Evolutionary conservation across 1,284 basidiomycete genomes (phyloP).

Genomic region (Mrakiaceae sp.): DNA sequence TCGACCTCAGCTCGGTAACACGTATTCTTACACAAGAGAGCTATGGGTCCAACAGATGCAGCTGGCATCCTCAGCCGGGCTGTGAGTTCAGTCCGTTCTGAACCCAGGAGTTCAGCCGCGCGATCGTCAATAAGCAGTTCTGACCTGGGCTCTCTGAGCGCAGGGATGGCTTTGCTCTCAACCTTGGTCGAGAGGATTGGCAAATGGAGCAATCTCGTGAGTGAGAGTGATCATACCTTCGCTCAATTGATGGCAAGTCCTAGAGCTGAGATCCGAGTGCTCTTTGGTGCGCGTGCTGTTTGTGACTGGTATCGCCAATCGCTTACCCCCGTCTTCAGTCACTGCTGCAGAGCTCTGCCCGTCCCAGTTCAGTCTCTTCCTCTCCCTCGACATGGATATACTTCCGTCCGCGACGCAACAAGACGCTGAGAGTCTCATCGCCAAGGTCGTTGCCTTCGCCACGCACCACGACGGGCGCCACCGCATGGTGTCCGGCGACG

Average conservation of each 20-base stretch:
- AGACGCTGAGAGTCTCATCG: conserved; percentile 21
- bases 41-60: conserved; percentile 31
- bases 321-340: not conserved
- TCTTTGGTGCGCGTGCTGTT: too few species aligned
- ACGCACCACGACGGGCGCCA: too few species aligned
- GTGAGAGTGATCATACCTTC: conserved; percentile 2
- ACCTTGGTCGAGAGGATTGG: conserved; percentile 35
- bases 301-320: too few species aligned
- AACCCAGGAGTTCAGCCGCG: too few species aligned
- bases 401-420: conserved; percentile 21
- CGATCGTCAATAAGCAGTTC: too few species aligned
- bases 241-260: too few species aligned
- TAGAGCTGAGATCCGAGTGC: too few species aligned
- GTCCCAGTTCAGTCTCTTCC: conserved; percentile 25
- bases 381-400: conserved; percentile 34
- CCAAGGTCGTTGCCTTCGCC: conserved; percentile 20
- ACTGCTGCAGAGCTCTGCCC: conserved; percentile 1
- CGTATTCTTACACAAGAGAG: conserved; percentile 29
- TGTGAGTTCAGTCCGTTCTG: conserved; percentile 20
- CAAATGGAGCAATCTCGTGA: conserved; percentile 29
- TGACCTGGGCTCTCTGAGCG: too few species aligned
- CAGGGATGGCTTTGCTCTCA: conserved; percentile 35
- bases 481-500: too few species aligned
- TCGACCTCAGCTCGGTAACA: conserved; percentile 31
- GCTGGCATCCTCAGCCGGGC: conserved; percentile 27